A percentile compares a stretch with the other conserved stretches of the same genome.
Evolutionary conservation across 306 rosid species (phyloP).

Genomic region (Macrotyloma uniflorum): DNA sequence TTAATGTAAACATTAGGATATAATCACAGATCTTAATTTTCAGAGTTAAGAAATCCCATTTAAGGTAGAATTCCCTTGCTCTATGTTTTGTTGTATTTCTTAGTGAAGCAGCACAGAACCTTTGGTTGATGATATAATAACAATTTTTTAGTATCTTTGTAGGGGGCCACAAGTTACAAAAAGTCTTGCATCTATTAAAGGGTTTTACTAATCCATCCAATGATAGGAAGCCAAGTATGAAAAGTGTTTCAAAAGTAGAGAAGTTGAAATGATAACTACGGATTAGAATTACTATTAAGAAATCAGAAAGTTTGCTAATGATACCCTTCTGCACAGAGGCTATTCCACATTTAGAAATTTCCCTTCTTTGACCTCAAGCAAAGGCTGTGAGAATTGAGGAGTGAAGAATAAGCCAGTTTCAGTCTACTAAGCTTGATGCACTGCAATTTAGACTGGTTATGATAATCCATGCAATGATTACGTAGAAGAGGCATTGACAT

Average conservation of each 20-base stretch:
- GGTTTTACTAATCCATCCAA: constrained; percentile 3
- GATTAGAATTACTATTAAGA: background rate
- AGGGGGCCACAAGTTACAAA: constrained; percentile 58
- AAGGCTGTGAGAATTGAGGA: constrained; percentile 26
- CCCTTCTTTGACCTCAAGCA: constrained; percentile 41
- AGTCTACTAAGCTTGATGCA: background rate
- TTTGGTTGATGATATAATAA: constrained; percentile 33
- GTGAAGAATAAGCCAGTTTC: constrained; percentile 38
- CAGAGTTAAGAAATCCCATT: background rate
- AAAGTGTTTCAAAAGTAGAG: background rate
- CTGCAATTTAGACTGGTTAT: constrained; percentile 12
- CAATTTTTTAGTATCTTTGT: constrained; percentile 23
- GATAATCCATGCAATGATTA: constrained; percentile 35
- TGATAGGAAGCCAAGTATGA: background rate
- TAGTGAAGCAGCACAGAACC: background rate
- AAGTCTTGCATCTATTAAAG: background rate
- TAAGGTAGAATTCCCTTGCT: background rate
- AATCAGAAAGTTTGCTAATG: background rate
- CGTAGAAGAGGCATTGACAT: background rate
- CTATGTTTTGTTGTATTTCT: constrained; percentile 20
- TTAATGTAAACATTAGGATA: background rate
- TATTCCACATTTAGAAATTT: constrained; percentile 28
- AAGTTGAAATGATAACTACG: background rate
- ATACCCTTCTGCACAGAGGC: background rate
- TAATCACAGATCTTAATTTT: background rate